Evolutionary conservation across 2,329 filamentous ascomycete genomes (phyloP).

Genomic region (Mycocentrospora acerina): DNA sequence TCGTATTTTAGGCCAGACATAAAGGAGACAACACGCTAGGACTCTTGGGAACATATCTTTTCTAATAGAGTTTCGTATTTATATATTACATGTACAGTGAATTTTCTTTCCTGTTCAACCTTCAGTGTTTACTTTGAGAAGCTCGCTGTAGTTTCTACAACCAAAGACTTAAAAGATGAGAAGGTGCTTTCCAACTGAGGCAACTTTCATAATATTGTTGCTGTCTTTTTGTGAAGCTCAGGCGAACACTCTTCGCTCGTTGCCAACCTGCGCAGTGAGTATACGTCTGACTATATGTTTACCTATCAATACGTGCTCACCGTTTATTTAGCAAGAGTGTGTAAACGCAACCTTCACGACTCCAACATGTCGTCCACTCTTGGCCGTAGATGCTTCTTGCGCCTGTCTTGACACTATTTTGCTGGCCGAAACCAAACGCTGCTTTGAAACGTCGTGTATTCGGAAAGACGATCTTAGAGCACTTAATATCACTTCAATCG

Average conservation of each 20-base stretch:
- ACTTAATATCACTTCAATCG: conserved; percentile 1
- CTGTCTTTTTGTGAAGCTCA: background rate
- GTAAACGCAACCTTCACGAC: background rate
- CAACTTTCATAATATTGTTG: too few species aligned
- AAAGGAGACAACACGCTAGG: too few species aligned
- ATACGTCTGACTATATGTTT: background rate
- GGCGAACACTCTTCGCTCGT: background rate
- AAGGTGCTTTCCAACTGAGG: too few species aligned
- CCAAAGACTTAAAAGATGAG: too few species aligned
- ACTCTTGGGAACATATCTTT: too few species aligned
- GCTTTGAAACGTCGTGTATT: conserved; percentile 1
- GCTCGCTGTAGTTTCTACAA: too few species aligned
- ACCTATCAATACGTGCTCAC: background rate
- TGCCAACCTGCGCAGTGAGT: conserved; percentile 7
- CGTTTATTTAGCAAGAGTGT: conserved; percentile 1
- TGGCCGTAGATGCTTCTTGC: background rate
- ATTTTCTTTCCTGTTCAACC: too few species aligned
- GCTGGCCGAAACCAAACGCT: background rate
- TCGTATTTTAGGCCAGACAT: too few species aligned
- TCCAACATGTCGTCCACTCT: conserved; percentile 1
- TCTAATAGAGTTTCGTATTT: too few species aligned
- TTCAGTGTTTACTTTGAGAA: too few species aligned
- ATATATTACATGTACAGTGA: too few species aligned
- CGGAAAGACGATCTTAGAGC: conserved; percentile 1
- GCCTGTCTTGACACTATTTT: background rate